Conservation (phyloP, 345 rosid genomes). For the Eucalyptus pauciflora region DNA sequence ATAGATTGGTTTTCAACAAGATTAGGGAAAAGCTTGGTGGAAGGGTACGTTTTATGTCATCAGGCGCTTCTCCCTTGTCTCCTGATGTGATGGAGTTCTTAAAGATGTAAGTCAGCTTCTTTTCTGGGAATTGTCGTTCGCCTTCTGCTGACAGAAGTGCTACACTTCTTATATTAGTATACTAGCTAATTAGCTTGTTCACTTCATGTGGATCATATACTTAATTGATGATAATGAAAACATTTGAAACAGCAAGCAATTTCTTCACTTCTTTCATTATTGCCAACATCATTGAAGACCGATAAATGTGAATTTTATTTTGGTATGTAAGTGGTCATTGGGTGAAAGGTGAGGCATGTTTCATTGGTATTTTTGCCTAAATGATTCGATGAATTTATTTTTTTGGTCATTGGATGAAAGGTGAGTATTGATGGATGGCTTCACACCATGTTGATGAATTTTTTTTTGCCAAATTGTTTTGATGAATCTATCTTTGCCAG, state of each 20-base stretch:
- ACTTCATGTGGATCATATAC: neutral
- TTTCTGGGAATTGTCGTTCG: neutral
- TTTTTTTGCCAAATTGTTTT: neutral
- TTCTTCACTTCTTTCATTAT: neutral
- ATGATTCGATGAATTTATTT: neutral
- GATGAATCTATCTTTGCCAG: neutral
- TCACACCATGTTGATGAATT: neutral
- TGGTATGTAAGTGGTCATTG: neutral
- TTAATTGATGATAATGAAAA: neutral
- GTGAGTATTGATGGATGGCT: neutral
- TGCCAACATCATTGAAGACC: neutral
- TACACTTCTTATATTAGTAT: neutral
- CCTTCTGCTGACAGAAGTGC: neutral
- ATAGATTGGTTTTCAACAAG: constrained; percentile 91
- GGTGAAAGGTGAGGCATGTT: neutral
- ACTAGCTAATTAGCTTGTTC: neutral
- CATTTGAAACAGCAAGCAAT: neutral
- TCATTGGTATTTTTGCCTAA: neutral
- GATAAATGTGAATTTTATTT: neutral
- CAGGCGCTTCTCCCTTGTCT: constrained; percentile 98
- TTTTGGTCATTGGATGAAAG: neutral
- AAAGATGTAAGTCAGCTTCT: constrained; percentile 56
- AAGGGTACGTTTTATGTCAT: constrained; percentile 63
- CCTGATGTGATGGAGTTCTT: constrained; percentile 91
- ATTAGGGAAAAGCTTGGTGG: constrained; percentile 90